Evolutionary conservation across 2,329 filamentous ascomycete genomes (phyloP).

Genomic region (Acarospora socialis): DNA sequence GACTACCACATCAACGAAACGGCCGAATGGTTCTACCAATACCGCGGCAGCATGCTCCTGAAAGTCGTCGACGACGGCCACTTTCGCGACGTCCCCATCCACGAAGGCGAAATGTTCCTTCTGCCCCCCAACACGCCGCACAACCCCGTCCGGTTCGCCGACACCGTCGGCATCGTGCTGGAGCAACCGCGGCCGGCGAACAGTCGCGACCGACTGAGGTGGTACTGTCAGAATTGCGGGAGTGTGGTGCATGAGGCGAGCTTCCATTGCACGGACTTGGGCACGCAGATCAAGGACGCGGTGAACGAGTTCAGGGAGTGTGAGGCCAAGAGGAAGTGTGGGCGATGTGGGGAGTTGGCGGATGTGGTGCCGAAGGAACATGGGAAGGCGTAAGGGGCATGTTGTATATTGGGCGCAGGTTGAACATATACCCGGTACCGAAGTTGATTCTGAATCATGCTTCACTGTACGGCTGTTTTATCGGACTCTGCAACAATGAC

Average conservation of each 20-base stretch:
- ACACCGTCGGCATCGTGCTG: conserved; percentile 87
- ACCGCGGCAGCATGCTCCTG: conserved; percentile 84
- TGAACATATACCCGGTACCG: no score
- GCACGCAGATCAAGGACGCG: conserved; percentile 85
- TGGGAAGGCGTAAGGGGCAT: no score
- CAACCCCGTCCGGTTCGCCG: conserved; percentile 82
- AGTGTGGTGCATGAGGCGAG: conserved; percentile 68
- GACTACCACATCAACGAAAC: conserved; percentile 98
- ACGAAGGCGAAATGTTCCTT: conserved; percentile 86
- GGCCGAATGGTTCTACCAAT: conserved; percentile 96
- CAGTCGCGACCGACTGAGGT: conserved; percentile 65
- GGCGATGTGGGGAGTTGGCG: conserved; percentile 60
- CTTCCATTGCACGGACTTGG: conserved; percentile 82
- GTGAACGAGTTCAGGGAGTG: conserved; percentile 68
- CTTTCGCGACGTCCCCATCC: conserved; percentile 78
- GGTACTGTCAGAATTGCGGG: conserved; percentile 69
- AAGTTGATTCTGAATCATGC: no score
- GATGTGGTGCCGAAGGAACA: conserved; percentile 53
- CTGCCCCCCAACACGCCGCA: conserved; percentile 91
- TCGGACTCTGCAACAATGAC: no score
- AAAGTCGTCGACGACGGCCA: conserved; percentile 59
- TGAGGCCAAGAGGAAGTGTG: conserved; percentile 58
- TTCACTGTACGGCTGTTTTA: no score
- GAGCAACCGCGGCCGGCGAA: conserved; percentile 65
- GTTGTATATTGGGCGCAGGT: no score